These are phyloP conservation scores for Picea mariana DNA, from an alignment of 83 land plant genomes.

Conservation along the genomic window DNA sequence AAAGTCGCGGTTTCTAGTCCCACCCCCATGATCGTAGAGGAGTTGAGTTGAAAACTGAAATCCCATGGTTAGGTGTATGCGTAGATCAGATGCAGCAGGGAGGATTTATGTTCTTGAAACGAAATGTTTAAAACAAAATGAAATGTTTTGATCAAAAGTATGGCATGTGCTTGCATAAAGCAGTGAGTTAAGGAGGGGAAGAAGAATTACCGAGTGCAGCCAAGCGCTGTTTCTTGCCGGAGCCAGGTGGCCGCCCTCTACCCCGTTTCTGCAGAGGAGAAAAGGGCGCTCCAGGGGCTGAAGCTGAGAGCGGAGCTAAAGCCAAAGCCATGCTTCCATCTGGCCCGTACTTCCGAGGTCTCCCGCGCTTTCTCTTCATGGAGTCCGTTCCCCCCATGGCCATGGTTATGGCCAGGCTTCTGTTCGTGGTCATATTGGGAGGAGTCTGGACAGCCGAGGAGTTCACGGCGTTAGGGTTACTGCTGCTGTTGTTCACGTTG, in stretches of 20 bases:
- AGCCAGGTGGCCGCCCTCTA: slow-evolving; percentile 80
- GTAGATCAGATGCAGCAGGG: too few relatives aligned
- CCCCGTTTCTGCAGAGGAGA: slow-evolving; percentile 41
- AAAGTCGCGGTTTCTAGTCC: too few relatives aligned
- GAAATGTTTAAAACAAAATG: too few relatives aligned
- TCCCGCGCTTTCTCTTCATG: slow-evolving; percentile 55
- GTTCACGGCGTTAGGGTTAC: not conserved
- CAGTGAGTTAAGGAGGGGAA: too few relatives aligned
- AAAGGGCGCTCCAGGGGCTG: slow-evolving; percentile 19
- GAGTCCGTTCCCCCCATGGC: slow-evolving; percentile 19
- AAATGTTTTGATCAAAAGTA: too few relatives aligned
- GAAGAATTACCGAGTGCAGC: slow-evolving; percentile 40
- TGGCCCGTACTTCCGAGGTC: slow-evolving; percentile 64
- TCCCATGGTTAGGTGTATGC: too few relatives aligned
- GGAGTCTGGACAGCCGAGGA: not conserved
- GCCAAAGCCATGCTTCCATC: slow-evolving; percentile 53
- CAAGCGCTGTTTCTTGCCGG: slow-evolving; percentile 62
- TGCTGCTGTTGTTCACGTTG: not conserved
- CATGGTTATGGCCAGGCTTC: not conserved
- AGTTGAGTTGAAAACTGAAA: too few relatives aligned
- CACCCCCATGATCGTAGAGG: too few relatives aligned
- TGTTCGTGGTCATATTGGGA: not conserved
- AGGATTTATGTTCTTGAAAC: too few relatives aligned
- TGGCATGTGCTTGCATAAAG: too few relatives aligned
- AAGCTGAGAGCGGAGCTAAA: slow-evolving; percentile 32